Evolutionary conservation across 2,329 filamentous ascomycete genomes (phyloP).

Genomic region (Westerdykella ornata): DNA sequence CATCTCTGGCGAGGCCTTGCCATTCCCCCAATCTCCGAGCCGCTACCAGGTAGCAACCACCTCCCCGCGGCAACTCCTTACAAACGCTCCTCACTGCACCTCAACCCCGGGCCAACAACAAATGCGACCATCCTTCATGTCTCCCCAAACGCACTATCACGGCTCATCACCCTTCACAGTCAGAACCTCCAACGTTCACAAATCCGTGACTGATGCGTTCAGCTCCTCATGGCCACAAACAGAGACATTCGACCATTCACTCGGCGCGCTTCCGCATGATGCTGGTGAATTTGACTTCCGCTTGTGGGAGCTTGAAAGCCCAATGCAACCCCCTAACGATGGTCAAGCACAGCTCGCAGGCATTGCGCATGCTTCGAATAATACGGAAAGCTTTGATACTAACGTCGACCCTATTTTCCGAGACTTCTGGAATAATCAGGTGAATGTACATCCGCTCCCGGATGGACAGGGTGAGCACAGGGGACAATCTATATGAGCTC

Average conservation of each 20-base stretch:
- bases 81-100: conserved; percentile 5
- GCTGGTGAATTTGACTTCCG: too few relatives aligned
- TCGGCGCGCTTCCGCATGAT: background rate
- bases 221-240: background rate
- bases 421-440: background rate
- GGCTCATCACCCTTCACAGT: background rate
- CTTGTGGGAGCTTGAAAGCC: background rate
- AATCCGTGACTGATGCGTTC: background rate
- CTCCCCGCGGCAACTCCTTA: background rate
- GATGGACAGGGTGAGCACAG: too few relatives aligned
- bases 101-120: conserved; percentile 5
- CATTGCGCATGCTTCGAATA: background rate
- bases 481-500: too few relatives aligned
- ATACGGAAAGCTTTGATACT: too few relatives aligned
- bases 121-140: conserved; percentile 1
- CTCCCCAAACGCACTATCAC: conserved; percentile 3
- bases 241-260: background rate
- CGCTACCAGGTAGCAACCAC: conserved; percentile 1
- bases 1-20: background rate
- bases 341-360: background rate
- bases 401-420: background rate
- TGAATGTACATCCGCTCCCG: background rate
- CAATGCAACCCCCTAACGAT: background rate
- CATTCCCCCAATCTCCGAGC: background rate
- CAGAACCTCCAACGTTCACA: background rate